Evolutionary conservation across 805 yeast species (phyloP).

Genomic region (Lachancea sp.): DNA sequence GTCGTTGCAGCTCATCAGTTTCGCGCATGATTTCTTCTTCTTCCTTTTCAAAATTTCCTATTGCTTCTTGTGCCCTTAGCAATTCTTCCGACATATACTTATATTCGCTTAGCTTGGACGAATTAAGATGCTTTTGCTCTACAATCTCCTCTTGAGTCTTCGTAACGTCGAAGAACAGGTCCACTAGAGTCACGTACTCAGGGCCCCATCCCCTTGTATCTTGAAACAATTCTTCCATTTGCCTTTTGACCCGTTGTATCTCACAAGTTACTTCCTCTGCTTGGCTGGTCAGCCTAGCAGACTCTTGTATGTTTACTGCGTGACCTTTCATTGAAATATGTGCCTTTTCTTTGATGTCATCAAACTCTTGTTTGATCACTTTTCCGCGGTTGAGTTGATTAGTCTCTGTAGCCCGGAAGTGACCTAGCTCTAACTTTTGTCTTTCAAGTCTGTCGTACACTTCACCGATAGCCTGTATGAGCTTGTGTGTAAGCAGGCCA

Average conservation of each 20-base stretch:
- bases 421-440: slow-evolving; percentile 43
- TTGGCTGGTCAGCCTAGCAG: slow-evolving; percentile 24
- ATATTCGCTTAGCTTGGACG: slow-evolving; percentile 49
- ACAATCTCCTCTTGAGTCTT: slow-evolving; percentile 42
- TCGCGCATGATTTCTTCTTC: slow-evolving; percentile 20
- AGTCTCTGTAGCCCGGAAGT: slow-evolving; percentile 37
- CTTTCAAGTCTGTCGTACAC: slow-evolving; percentile 39
- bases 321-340: slow-evolving; percentile 29
- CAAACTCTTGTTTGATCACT: slow-evolving; percentile 40
- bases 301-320: slow-evolving; percentile 30
- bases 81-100: slow-evolving; percentile 59
- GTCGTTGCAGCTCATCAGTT: slow-evolving; percentile 12
- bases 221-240: slow-evolving; percentile 28
- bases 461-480: slow-evolving; percentile 50
- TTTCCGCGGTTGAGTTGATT: slow-evolving; percentile 39
- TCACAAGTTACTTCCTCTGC: slow-evolving; percentile 22
- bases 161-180: slow-evolving; percentile 31
- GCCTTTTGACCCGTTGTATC: slow-evolving; percentile 25
- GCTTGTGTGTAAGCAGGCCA: slow-evolving; percentile 54
- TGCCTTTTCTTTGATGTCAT: slow-evolving; percentile 41
- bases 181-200: slow-evolving; percentile 12
- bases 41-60: slow-evolving; percentile 38
- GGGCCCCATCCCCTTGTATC: slow-evolving; percentile 12
- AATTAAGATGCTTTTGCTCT: slow-evolving; percentile 38
- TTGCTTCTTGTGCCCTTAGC: slow-evolving; percentile 45